Base-by-base conservation (phyloP, 768 basidiomycete species). In the Suillus hirtellus region DNA sequence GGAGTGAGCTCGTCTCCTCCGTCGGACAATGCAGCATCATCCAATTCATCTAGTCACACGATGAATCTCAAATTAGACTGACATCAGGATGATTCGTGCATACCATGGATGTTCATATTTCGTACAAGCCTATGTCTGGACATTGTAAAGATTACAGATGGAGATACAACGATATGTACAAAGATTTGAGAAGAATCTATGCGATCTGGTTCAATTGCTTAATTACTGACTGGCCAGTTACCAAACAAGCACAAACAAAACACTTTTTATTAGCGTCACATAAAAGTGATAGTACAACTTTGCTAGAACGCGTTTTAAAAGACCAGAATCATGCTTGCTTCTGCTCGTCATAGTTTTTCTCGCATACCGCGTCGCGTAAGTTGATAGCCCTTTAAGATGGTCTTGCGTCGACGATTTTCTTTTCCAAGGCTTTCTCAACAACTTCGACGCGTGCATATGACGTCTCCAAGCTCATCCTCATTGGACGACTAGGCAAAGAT, bases 91-190 rank as follows among this genome's bases (percentile, higher is more conserved):
- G 35, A 1, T 59, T 56, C 12, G 43, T 37, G 63, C 75, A 35
- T 53, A 89, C 91, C 89, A 63, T 86, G 80, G 47, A 97, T 79
- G 74, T 97, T 87, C 35, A 99, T 79, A 77, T 95, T 95, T 66
- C 92, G 83, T 66, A 98, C 82, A 76, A 89, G 85, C 72, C 95
- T 88, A 77, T 99, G 97, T 75, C 97, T 84, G 6, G 96, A 98
- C 95, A 98, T 95, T 63, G 60, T 75, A 62, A 24, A 66, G 55
- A 59, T 38, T 64, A 44, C 53, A 60, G 49, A 65, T 40, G 56
- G 52, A 35, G 52, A 50, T 62, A 60, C 64, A 47, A 46, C 40
- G 60, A 49, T 63, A 47, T 47, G 44, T 46, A 63, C 31, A 61
- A 43, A 24, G 62, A 64, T 63, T 61, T 61, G 38, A 38, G 44